Conservation (phyloP, 2,329 filamentous ascomycete genomes). For the Pyricularia grisea region DNA sequence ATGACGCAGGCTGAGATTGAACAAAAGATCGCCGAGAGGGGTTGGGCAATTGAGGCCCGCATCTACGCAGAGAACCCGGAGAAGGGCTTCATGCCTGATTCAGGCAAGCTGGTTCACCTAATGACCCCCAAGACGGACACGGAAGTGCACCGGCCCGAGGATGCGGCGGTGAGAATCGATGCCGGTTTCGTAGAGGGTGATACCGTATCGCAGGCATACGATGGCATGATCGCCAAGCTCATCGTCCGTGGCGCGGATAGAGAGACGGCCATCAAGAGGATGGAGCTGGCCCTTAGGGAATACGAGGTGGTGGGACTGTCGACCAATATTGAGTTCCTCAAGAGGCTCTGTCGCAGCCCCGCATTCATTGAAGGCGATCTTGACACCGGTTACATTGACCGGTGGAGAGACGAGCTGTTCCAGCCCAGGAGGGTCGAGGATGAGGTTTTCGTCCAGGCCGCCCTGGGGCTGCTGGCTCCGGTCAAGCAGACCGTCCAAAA, state of each 20-base stretch:
- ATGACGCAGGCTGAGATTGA: constrained; percentile 57
- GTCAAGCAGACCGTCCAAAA: constrained; percentile 21
- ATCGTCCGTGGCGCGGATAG: constrained; percentile 79
- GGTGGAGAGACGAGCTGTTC: constrained; percentile 75
- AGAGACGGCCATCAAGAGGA: constrained; percentile 71
- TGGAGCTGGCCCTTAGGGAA: constrained; percentile 69
- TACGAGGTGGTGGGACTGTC: constrained; percentile 90
- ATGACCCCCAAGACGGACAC: constrained; percentile 50
- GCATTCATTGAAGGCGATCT: constrained; percentile 83
- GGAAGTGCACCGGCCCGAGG: constrained; percentile 14
- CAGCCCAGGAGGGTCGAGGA: constrained; percentile 47
- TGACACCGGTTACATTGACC: constrained; percentile 93
- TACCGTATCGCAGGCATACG: constrained; percentile 88
- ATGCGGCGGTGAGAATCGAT: constrained; percentile 76
- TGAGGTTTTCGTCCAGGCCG: constrained; percentile 80
- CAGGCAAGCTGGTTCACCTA: constrained; percentile 77
- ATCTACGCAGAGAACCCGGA: constrained; percentile 96
- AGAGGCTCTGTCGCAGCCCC: constrained; percentile 70
- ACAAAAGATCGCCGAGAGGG: constrained; percentile 60
- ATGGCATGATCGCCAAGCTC: constrained; percentile 97
- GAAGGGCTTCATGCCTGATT: constrained; percentile 84
- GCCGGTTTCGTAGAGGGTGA: constrained; percentile 88
- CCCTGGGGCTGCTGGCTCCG: constrained; percentile 58
- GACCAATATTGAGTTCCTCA: constrained; percentile 96
- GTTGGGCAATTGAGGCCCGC: constrained; percentile 87